phyloP scores from a whole-genome alignment of 768 basidiomycete genomes.

The Hirschioporus abietinus region DNA sequence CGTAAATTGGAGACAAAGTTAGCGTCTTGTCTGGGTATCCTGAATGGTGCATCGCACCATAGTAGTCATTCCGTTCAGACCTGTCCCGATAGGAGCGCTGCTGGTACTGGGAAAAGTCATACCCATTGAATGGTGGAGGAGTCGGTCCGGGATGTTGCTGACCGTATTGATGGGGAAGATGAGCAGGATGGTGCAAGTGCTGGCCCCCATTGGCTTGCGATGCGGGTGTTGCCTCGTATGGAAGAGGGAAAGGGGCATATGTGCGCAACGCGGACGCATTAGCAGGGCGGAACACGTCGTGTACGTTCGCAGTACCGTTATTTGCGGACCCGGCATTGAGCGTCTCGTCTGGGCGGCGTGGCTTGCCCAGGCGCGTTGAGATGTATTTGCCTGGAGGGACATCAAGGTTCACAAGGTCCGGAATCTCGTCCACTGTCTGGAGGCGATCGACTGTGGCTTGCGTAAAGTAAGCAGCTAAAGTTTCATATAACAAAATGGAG shows the following conservation, averaged over 20 bases:
- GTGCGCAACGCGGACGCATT: conserved; percentile 27
- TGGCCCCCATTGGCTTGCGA: conserved; percentile 12
- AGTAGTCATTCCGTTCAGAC: neutral
- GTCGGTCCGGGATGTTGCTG: neutral
- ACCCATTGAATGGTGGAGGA: neutral
- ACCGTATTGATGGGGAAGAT: neutral
- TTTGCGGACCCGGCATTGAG: conserved; percentile 11
- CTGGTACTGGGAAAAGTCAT: neutral
- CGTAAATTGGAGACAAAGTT: neutral
- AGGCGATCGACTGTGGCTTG: conserved; percentile 68
- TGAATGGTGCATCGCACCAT: neutral
- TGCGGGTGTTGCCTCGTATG: conserved; percentile 17
- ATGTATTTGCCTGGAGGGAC: conserved; percentile 66
- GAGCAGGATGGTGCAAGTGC: neutral
- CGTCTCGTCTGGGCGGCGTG: conserved; percentile 40
- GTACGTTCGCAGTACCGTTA: conserved; percentile 31
- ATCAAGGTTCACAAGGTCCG: conserved; percentile 48
- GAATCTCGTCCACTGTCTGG: conserved; percentile 65
- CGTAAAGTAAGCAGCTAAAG: conserved; percentile 76
- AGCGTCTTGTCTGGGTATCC: neutral
- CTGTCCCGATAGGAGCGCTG: neutral
- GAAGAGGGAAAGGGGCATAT: conserved; percentile 36
- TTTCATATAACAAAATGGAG: conserved; percentile 12
- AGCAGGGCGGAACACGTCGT: conserved; percentile 27
- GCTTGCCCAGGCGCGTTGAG: conserved; percentile 57